phyloP scores from a whole-genome alignment of 768 basidiomycete species.

The Psilocybe tampanensis region DNA sequence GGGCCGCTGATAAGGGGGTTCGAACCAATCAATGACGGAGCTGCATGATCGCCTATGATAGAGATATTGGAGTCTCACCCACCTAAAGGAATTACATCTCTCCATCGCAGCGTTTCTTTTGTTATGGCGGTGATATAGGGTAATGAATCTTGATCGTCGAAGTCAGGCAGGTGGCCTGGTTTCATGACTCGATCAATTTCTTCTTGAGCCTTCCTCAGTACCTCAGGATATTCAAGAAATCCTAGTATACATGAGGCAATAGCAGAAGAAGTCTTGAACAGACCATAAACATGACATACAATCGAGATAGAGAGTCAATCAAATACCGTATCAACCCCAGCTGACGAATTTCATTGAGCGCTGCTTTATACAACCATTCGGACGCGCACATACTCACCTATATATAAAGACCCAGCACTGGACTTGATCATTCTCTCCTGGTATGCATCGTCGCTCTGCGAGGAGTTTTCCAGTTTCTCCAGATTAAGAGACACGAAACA shows the following conservation, averaged over 20 bases:
- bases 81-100: conserved; percentile 1
- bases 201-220: conserved; percentile 19
- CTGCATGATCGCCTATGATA: background rate
- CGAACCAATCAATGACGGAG: background rate
- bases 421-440: background rate
- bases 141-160: conserved; percentile 18
- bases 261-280: conserved; percentile 7
- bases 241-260: conserved; percentile 15
- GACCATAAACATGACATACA: background rate
- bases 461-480: background rate
- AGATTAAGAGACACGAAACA: background rate
- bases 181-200: conserved; percentile 24
- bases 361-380: background rate
- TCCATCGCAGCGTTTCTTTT: conserved; percentile 21
- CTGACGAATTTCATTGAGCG: background rate
- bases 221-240: conserved; percentile 17
- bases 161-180: conserved; percentile 20
- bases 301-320: background rate
- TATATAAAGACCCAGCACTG: background rate
- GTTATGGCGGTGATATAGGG: conserved; percentile 26
- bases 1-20: background rate
- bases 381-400: background rate
- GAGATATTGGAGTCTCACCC: background rate
- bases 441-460: background rate
- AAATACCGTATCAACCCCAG: conserved; percentile 1